A percentile compares a stretch with the other conserved stretches of the same genome.
phyloP scores from a whole-genome alignment of 768 basidiomycete genomes.

The Leccinum uliginosum region DNA sequence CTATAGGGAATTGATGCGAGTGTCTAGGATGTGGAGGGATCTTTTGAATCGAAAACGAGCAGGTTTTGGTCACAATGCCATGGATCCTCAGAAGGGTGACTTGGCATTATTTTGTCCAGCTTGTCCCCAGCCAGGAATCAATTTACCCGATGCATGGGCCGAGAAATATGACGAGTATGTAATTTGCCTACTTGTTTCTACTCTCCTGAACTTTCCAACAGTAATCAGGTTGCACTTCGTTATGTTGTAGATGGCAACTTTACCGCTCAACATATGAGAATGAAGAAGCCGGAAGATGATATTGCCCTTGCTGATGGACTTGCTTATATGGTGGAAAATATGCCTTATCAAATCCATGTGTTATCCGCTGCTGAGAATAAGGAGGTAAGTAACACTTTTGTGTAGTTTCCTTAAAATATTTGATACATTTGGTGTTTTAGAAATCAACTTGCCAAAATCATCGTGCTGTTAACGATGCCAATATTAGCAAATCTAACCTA shows the following conservation, averaged over 20 bases:
- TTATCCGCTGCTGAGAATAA: not conserved
- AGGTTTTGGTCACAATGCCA: not conserved
- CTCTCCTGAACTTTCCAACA: not conserved
- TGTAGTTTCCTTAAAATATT: not conserved
- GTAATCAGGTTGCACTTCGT: not conserved
- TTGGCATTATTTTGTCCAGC: not conserved
- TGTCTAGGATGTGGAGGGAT: not conserved
- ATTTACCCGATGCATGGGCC: not conserved
- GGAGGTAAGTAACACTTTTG: not conserved
- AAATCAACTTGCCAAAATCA: conserved; percentile 1
- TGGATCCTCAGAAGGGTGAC: not conserved
- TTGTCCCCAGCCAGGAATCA: not conserved
- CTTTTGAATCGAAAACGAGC: not conserved
- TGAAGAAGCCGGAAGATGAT: not conserved
- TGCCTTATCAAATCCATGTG: not conserved
- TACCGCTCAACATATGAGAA: not conserved
- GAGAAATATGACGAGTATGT: not conserved
- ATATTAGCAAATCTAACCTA: not conserved
- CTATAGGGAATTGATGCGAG: not conserved
- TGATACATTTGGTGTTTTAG: not conserved
- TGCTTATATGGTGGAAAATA: not conserved
- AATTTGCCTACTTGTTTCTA: not conserved
- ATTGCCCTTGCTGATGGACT: not conserved
- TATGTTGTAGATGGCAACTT: not conserved
- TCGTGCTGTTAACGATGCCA: not conserved